phyloP scores from a whole-genome alignment of 805 yeast species.

The Lachancea waltii region DNA sequence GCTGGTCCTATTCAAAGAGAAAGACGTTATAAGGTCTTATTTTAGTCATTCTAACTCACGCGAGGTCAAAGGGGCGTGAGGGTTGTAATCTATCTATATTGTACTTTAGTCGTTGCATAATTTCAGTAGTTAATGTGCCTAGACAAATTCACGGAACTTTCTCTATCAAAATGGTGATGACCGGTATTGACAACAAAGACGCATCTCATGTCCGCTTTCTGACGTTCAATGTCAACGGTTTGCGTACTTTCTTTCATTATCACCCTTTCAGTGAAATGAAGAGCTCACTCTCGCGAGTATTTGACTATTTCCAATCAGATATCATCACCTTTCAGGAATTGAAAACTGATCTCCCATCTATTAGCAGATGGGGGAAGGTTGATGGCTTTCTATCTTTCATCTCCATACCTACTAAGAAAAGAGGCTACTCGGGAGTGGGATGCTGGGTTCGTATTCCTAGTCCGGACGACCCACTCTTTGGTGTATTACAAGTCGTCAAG shows the following conservation, averaged over 20 bases:
- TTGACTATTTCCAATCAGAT: slow-evolving; percentile 58
- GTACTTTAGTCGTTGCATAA: no score
- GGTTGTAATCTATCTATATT: no score
- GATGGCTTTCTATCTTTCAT: slow-evolving; percentile 59
- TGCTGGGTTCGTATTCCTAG: slow-evolving; percentile 58
- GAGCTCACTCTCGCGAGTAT: slow-evolving; percentile 35
- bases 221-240: slow-evolving; percentile 81
- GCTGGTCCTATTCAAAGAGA: slow-evolving; percentile 36
- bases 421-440: slow-evolving; percentile 92
- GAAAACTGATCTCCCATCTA: slow-evolving; percentile 49
- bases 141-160: no score
- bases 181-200: slow-evolving; percentile 1
- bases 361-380: slow-evolving; percentile 43
- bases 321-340: slow-evolving; percentile 83
- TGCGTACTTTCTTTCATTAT: slow-evolving; percentile 71
- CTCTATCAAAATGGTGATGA: slow-evolving; percentile 8
- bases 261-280: slow-evolving; percentile 68
- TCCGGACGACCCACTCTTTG: slow-evolving; percentile 36
- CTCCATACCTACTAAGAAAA: slow-evolving; percentile 57
- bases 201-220: slow-evolving; percentile 38
- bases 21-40: slow-evolving; percentile 24
- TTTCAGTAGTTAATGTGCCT: no score
- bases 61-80: slow-evolving; percentile 15
- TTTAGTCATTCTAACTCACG: slow-evolving; percentile 15
- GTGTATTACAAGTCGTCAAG: slow-evolving; percentile 46